Percentiles rank a stretch among this genome's conserved stretches.
These are phyloP conservation scores for Rhizoclosmatium globosum DNA, from an alignment of 192 early-diverging fungal species.

Conservation along the genomic window DNA sequence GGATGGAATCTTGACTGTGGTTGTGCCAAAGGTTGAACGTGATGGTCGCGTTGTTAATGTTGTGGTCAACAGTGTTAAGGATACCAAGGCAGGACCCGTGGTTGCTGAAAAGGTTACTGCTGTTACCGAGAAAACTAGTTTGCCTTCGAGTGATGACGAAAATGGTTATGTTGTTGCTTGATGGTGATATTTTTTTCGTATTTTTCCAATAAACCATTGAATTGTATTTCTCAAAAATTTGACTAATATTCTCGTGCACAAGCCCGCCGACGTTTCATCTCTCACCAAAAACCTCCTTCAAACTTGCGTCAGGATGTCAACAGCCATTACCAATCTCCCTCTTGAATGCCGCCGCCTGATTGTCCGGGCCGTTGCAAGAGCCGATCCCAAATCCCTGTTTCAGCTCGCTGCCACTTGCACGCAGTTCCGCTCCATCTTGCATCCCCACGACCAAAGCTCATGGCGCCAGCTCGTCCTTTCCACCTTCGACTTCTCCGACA, in stretches of 20 bases:
- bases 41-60: slow-evolving; percentile 27
- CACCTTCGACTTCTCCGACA: neutral
- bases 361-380: too few species aligned
- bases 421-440: neutral
- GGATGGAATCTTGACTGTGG: slow-evolving; percentile 22
- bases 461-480: neutral
- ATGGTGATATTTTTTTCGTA: neutral
- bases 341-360: neutral
- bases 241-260: neutral
- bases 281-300: neutral
- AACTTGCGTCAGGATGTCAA: neutral
- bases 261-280: neutral
- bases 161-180: neutral
- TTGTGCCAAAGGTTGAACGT: slow-evolving; percentile 9
- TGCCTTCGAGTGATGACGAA: neutral
- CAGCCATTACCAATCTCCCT: neutral
- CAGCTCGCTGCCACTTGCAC: neutral
- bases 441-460: neutral
- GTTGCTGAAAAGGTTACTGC: neutral
- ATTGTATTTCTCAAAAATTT: neutral
- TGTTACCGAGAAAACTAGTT: neutral
- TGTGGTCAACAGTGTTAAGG: neutral
- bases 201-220: neutral
- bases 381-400: neutral
- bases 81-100: neutral